A percentile compares a stretch with the other conserved stretches of the same genome.
Evolutionary conservation across 1,139 yeast species (phyloP).

Genomic region (Meyerozyma guilliermondii): DNA sequence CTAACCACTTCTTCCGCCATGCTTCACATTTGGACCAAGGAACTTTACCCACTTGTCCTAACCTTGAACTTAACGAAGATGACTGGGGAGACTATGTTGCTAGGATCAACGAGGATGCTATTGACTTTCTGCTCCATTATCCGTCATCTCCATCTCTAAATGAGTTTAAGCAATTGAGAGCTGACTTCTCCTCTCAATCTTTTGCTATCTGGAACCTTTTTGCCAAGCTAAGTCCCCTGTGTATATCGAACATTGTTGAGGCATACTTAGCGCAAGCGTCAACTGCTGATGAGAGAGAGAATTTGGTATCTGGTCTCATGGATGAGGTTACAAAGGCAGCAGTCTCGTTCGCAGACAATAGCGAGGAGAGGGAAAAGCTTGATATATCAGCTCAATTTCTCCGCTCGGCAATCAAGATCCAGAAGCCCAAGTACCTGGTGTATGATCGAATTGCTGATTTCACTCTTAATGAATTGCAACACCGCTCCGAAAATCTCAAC

Average conservation of each 20-base stretch:
- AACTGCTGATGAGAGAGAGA: not conserved
- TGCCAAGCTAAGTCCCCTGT: constrained; percentile 36
- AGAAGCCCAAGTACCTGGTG: constrained; percentile 3
- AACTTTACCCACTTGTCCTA: constrained; percentile 22
- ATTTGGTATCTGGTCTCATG: not conserved
- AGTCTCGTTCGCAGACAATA: not conserved
- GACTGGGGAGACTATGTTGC: constrained; percentile 17
- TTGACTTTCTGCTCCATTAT: constrained; percentile 13
- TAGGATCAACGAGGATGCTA: constrained; percentile 8
- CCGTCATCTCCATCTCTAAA: constrained; percentile 12
- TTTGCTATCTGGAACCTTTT: not conserved
- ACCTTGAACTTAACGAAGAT: constrained; percentile 18
- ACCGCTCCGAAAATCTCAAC: constrained; percentile 25
- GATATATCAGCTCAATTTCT: not conserved
- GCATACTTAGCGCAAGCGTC: not conserved
- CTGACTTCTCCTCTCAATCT: not conserved
- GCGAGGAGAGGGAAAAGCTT: not conserved
- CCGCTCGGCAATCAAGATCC: not conserved
- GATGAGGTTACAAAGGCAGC: not conserved
- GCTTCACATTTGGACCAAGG: constrained; percentile 15
- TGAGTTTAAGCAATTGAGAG: constrained; percentile 17
- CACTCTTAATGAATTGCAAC: constrained; percentile 30
- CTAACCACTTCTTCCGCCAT: constrained; percentile 33
- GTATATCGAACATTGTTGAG: constrained; percentile 21
- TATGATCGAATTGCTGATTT: constrained; percentile 15